Percentiles rank a stretch among this genome's conserved stretches.
Conservation (phyloP, 768 basidiomycete species). For the Dacryopinax primogenitus region DNA sequence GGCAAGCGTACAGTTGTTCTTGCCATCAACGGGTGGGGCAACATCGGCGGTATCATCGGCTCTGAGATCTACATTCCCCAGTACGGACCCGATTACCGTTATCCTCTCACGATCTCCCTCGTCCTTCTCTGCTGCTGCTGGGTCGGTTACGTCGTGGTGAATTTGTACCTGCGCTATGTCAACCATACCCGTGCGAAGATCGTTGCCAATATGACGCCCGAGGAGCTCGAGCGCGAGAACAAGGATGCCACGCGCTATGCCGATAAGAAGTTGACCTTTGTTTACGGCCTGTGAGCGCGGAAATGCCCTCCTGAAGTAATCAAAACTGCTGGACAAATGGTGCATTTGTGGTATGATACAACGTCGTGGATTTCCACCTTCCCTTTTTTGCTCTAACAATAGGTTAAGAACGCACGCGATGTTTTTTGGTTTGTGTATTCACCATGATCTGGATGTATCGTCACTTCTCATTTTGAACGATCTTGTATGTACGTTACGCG, state of each 20-base stretch:
- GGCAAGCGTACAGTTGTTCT: slow-evolving; percentile 16
- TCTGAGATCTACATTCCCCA: slow-evolving; percentile 14
- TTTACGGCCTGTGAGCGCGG: slow-evolving; percentile 8
- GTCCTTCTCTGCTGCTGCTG: slow-evolving; percentile 13
- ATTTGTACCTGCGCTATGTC: slow-evolving; percentile 9
- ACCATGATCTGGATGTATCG: background rate
- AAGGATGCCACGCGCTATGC: slow-evolving; percentile 12
- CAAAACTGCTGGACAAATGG: too few relatives aligned
- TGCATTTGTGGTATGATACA: too few relatives aligned
- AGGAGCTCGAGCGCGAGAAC: slow-evolving; percentile 16
- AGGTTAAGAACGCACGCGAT: background rate
- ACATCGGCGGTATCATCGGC: slow-evolving; percentile 14
- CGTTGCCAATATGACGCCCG: slow-evolving; percentile 12
- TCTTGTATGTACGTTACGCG: slow-evolving; percentile 6
- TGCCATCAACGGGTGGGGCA: slow-evolving; percentile 16
- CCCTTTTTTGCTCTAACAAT: too few relatives aligned
- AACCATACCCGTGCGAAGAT: slow-evolving; percentile 12
- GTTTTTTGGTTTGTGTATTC: background rate
- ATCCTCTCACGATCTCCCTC: slow-evolving; percentile 16
- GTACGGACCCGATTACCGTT: slow-evolving; percentile 15
- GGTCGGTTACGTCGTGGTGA: slow-evolving; percentile 10
- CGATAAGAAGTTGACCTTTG: slow-evolving; percentile 18
- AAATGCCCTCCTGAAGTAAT: background rate
- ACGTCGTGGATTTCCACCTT: too few relatives aligned
- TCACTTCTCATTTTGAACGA: background rate